These are phyloP conservation scores for Dendrobium officinale DNA, from an alignment of 106 monocot species.

Conservation along the genomic window DNA sequence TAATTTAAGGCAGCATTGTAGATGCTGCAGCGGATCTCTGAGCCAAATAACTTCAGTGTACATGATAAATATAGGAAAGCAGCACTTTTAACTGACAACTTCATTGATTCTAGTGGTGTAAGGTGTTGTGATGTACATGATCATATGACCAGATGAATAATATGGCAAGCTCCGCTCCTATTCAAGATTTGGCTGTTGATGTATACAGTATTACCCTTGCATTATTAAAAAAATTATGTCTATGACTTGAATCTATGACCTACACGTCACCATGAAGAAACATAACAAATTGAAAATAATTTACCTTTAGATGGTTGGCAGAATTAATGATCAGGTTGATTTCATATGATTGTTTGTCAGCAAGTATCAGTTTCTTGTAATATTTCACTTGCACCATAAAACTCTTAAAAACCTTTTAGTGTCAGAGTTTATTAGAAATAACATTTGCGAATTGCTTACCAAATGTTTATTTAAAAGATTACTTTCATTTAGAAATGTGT, in stretches of 20 bases:
- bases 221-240: too few species aligned
- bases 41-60: too few species aligned
- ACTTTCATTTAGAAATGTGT: too few species aligned
- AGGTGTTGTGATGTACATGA: neutral
- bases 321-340: neutral
- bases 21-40: neutral
- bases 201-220: too few species aligned
- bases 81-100: neutral
- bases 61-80: neutral
- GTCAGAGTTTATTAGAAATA: neutral
- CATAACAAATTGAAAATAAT: neutral
- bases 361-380: neutral
- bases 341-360: neutral
- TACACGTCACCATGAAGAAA: neutral
- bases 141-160: too few species aligned
- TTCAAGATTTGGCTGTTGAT: too few species aligned
- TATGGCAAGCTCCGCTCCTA: too few species aligned
- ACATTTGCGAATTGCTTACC: neutral
- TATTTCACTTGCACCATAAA: neutral
- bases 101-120: neutral
- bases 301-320: too few species aligned
- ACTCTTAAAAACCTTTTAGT: neutral
- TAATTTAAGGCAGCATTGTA: neutral
- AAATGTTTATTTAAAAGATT: neutral
- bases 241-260: too few species aligned